Evolutionary conservation across 2,329 filamentous ascomycete species (phyloP), one percentile per base, ranked within the genome.

Genomic region (Hypoxylon sp.): DNA sequence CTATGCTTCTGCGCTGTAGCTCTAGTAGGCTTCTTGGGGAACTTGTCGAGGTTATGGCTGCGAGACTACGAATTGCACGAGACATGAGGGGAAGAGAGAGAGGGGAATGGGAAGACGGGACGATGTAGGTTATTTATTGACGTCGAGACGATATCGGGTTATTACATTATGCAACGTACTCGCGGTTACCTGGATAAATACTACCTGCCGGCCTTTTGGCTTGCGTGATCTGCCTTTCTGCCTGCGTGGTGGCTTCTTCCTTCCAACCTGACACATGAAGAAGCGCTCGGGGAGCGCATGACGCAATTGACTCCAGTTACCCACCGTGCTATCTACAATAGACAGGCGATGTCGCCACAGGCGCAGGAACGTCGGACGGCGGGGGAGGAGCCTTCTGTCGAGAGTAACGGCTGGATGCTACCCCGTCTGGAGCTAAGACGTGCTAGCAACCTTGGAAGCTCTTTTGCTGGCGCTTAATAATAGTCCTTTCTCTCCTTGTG

Each of bases 1-100:
- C 50, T 49, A 59, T 53, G 57, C 17, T 59, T 62, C 43, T 62
- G 33, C 42, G 9, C 18, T 38, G 48, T 50, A 46, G 35, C 29
- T 46, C n/a, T n/a, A n/a, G n/a, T n/a, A n/a, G 50, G 29, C n/a
- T 55, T 51, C n/a, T 62, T 15, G 50, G 38, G 15, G 47, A 15
- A 26, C n/a, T 55, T 51, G 11, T 62, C 13, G 50, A 42, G 15
- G 47, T n/a, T 23, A 46, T 38, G 42, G 38, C n/a, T 45, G 53
- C 6, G 15, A 60, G 33, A 17, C 29, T 20, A 11, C 47, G 56
- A 21, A 60, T 24, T 46, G 37, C 10, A 26, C 50, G 50, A 40
- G 45, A 64, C 62, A 62, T 64, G 54, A 55, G 54, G 50, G 41
- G 57, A 26, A 49, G 21, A 37, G 29, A 3, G 42, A 18, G 2